Base-by-base conservation (phyloP, 2,329 filamentous ascomycete species). In the Verticillium nonalfalfae region DNA sequence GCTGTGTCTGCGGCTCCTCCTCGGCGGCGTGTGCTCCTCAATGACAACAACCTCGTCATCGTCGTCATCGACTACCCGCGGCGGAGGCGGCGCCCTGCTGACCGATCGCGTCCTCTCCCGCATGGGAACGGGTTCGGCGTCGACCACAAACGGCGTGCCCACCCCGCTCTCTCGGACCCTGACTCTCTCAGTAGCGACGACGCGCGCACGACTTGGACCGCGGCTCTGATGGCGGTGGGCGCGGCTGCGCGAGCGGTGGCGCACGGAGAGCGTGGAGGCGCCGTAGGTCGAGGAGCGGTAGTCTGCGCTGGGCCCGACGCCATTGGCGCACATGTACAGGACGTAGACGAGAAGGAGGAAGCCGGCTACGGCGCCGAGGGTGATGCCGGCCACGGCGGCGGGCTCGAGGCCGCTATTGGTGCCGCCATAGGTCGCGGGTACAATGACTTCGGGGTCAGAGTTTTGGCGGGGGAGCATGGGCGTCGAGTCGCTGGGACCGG, bases 301-400 rank as follows among this genome's bases (percentile, higher is more conserved):
- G 21, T 61, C 60, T 60, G 70, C 69, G 40, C 73, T 67, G 1
- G 75, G 78, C 1, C 75, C 75, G 35, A 78, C 50, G 31, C 39
- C 74, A 62, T 79, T 78, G 35, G 83, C 71, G n/a, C 75, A 75
- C 2, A 78, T 75, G 69, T 82, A 84, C 61, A 85, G 65, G 13
- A 85, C 68, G 70, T 80, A 80, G 35, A 85, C 72, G 13, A 85
- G 64, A 38, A 86, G 73, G 36, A 85, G 69, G 69, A 86, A 82
- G 59, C 78, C 84, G 34, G 73, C 76, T 57, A 80, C 74, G 52
- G 76, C 74, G 64, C 78, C 79, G 58, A 81, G 71, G 4, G 79
- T 76, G 62, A 80, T 78, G 65, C 73, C 79, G 10, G 72, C 78
- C 14, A 81, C 70, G 58, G 73, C 72, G 62, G 75, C 78, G 0